Evolutionary conservation across 2,329 filamentous ascomycete species (phyloP).

Genomic region (Neonectria hederae): DNA sequence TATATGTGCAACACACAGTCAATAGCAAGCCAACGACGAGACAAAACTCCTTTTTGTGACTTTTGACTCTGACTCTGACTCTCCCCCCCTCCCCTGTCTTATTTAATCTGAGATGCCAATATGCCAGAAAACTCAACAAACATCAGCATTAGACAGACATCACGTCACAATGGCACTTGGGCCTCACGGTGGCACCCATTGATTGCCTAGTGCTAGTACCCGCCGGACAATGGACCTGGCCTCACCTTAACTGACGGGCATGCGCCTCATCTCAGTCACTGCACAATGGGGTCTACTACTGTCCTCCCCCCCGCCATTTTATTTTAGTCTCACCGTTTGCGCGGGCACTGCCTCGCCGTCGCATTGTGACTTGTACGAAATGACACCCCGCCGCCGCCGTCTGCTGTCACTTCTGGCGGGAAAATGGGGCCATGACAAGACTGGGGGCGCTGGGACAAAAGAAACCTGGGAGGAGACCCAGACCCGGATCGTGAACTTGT

Average conservation of each 20-base stretch:
- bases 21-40: not conserved
- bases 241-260: no score
- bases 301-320: not conserved
- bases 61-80: not conserved
- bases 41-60: no score
- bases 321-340: not conserved
- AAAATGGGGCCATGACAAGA: no score
- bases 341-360: not conserved
- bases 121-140: not conserved
- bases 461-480: not conserved
- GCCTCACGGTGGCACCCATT: not conserved
- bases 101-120: not conserved
- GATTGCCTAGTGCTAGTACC: not conserved
- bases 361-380: not conserved
- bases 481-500: not conserved
- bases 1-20: not conserved
- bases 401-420: not conserved
- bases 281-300: no score
- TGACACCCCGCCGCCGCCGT: not conserved
- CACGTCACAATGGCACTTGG: not conserved
- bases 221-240: not conserved
- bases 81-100: no score
- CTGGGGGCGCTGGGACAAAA: no score
- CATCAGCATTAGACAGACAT: no score
- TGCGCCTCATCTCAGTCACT: no score